phyloP scores from a whole-genome alignment of 768 basidiomycete genomes.

The Boletus rex-veris region DNA sequence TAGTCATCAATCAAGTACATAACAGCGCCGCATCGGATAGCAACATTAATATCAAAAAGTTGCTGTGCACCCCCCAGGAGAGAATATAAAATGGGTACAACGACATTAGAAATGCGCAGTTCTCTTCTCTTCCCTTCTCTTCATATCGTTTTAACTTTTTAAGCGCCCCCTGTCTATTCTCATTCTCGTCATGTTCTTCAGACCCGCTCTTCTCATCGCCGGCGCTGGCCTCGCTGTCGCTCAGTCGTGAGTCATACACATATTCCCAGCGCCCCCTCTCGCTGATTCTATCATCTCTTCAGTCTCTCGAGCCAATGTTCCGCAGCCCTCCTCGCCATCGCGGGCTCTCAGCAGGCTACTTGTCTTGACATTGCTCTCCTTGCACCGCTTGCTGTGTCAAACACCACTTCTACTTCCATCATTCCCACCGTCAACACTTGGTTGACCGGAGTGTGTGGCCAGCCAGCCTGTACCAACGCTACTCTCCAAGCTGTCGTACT shows the following conservation, averaged over 20 bases:
- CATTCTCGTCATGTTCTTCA: conserved; percentile 23
- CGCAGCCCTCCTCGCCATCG: conserved; percentile 43
- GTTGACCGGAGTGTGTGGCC: conserved; percentile 54
- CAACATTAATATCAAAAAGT: neutral
- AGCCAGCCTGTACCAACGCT: conserved; percentile 52
- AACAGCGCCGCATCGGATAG: too few species aligned
- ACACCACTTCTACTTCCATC: conserved; percentile 31
- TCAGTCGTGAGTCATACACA: conserved; percentile 38
- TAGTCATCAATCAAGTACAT: too few species aligned
- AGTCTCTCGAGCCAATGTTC: conserved; percentile 40
- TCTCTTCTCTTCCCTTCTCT: neutral
- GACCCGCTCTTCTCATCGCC: conserved; percentile 25
- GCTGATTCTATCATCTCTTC: neutral
- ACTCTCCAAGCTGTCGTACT: conserved; percentile 53
- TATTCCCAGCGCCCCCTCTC: neutral
- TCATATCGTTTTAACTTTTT: neutral
- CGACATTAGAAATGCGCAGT: conserved; percentile 9
- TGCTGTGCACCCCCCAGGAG: neutral
- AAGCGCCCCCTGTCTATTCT: neutral
- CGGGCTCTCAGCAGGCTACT: conserved; percentile 32
- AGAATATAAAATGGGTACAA: conserved; percentile 17
- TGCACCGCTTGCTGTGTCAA: conserved; percentile 24
- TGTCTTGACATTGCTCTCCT: conserved; percentile 41
- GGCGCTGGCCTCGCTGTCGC: conserved; percentile 39
- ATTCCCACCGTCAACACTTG: conserved; percentile 52